Evolutionary conservation across 2,329 filamentous ascomycete species (phyloP).

Genomic region (Pseudogymnoascus sp.): DNA sequence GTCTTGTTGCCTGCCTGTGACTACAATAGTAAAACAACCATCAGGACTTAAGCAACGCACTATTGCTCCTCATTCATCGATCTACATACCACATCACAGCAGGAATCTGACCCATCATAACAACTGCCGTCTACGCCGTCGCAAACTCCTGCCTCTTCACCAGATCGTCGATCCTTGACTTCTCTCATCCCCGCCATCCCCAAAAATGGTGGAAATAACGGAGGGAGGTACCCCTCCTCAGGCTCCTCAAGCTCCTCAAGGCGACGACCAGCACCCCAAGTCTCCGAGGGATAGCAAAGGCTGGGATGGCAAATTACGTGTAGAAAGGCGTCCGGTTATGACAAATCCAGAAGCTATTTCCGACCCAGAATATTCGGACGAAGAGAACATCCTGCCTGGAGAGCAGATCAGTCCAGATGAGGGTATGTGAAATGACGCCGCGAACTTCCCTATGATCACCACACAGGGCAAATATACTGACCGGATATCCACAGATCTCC

Average conservation of each 20-base stretch:
- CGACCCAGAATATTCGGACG: slow-evolving; percentile 78
- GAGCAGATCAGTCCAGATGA: slow-evolving; percentile 76
- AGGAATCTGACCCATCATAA: neutral
- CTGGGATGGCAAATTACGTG: slow-evolving; percentile 75
- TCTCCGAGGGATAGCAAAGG: slow-evolving; percentile 50
- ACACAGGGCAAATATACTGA: slow-evolving; percentile 5
- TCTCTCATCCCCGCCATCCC: neutral
- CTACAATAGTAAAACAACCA: slow-evolving; percentile 1
- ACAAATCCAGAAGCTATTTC: slow-evolving; percentile 73
- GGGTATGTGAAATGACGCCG: slow-evolving; percentile 39
- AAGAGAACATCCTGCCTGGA: slow-evolving; percentile 57
- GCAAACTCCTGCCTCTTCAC: neutral
- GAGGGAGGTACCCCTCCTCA: neutral
- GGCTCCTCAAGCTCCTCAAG: neutral
- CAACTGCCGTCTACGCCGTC: neutral
- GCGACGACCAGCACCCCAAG: slow-evolving; percentile 21
- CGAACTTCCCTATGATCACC: neutral
- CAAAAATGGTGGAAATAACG: slow-evolving; percentile 1
- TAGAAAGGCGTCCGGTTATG: slow-evolving; percentile 61
- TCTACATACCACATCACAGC: neutral
- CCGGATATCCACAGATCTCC: slow-evolving; percentile 40
- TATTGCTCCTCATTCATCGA: neutral
- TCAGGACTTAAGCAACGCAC: neutral
- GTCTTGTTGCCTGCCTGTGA: neutral
- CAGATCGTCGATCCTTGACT: neutral